Base-by-base conservation (phyloP, 106 monocot species). In the Dendrobium officinale region DNA sequence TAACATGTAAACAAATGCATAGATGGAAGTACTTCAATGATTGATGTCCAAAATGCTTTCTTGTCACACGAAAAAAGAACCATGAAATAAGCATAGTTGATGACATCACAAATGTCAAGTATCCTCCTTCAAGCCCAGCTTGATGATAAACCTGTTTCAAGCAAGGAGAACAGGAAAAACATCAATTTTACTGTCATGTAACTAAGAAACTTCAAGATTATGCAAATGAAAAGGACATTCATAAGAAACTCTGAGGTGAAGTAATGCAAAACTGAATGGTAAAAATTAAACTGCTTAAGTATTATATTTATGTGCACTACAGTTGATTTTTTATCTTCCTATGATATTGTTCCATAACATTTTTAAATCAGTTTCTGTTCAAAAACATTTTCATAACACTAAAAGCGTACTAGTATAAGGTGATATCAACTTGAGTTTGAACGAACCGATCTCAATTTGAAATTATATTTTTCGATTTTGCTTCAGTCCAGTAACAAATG, bases 121-220 rank as follows among this genome's bases (percentile, higher is more conserved):
- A 93, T 80, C 95, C 99, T 87, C 95, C 95, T 79, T 90, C 84
- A 22, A 99, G 78, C 27, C 95, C 95, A 79, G 86, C 78, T 20
- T 91, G 37, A 31, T 86, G 66, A 87, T 88, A 99, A 76, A 56
- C 95, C 99, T 99, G 88, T n/a, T 75, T 74, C 43, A 43, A 74
- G n/a, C 15, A 18, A 43, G 27, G 4, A 19, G 43, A 4, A 70
- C 70, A 15, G 70, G 33, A 70, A 37, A 51, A 37, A 70, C 70
- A 37, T 31, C 13, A 70, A 70, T 31, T 31, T 70, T 22, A 37
- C 29, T 70, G 70, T 37, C 27, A 29, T 70, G 29, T 70, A 70
- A 70, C 16, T 31, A 33, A 33, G 6, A 64, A 13, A 64, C 33
- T 37, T 70, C 4, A 70, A 29, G 56, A 22, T 61, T 61, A 61